Percentiles rank a stretch among this genome's conserved stretches.
phyloP scores from a whole-genome alignment of 2,329 filamentous ascomycete genomes.

The Ceratocystis lukuohia region DNA sequence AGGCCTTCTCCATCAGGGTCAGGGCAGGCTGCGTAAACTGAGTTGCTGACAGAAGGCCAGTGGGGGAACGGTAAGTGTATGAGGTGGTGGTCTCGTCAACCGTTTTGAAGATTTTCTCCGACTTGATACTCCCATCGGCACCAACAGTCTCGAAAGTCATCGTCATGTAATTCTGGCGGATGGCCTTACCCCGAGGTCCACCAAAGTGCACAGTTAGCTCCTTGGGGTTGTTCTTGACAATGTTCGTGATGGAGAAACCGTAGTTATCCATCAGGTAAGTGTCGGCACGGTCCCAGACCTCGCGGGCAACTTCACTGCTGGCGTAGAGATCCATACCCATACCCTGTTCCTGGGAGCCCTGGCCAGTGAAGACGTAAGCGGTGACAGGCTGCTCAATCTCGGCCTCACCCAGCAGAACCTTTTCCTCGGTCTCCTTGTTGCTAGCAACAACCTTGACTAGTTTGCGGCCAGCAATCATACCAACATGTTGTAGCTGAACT shows the following conservation, averaged over 20 bases:
- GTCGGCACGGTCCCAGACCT: constrained; percentile 95
- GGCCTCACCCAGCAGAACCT: constrained; percentile 86
- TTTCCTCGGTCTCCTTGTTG: constrained; percentile 93
- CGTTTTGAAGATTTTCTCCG: constrained; percentile 98
- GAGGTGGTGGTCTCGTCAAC: constrained; percentile 84
- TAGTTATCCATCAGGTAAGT: constrained; percentile 98
- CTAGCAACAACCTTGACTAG: constrained; percentile 97
- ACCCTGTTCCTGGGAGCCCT: constrained; percentile 95
- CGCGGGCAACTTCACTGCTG: constrained; percentile 84
- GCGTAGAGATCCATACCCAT: constrained; percentile 99
- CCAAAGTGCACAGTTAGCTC: constrained; percentile 97
- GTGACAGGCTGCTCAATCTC: constrained; percentile 97
- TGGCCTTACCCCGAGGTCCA: constrained; percentile 89
- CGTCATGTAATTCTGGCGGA: constrained; percentile 97
- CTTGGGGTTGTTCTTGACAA: constrained; percentile 98
- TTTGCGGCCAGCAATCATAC: constrained; percentile 96
- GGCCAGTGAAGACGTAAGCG: constrained; percentile 94
- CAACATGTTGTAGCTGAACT: constrained; percentile 89
- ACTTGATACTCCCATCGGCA: constrained; percentile 83
- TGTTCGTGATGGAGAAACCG: constrained; percentile 94
- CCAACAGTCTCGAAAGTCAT: constrained; percentile 99
- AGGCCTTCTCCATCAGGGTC: constrained; percentile 98
- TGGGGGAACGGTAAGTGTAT: constrained; percentile 94
- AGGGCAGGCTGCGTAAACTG: constrained; percentile 97
- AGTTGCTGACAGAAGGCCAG: constrained; percentile 85